Evolutionary conservation across 169 alveolate species (phyloP).

Genomic region (Babesia divergens): DNA sequence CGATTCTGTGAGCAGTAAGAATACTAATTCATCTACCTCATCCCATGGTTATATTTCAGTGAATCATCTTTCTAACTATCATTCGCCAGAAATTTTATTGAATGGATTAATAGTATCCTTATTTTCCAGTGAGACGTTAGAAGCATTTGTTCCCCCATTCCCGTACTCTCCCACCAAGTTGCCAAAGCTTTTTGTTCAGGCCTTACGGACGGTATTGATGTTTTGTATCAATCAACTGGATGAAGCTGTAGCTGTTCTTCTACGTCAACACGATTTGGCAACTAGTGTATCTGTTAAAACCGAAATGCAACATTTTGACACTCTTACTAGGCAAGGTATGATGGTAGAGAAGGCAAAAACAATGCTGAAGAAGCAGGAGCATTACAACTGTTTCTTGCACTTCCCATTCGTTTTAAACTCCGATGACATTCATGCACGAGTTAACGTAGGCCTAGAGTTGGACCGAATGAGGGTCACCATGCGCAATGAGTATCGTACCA

Average conservation of each 20-base stretch:
- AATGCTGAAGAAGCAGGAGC: not conserved
- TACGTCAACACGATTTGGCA: conserved; percentile 13
- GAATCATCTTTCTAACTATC: too few species aligned
- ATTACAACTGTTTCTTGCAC: not conserved
- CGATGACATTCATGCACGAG: conserved; percentile 12
- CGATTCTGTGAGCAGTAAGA: too few species aligned
- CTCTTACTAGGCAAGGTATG: conserved; percentile 11
- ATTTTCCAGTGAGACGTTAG: not conserved
- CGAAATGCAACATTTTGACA: conserved; percentile 30
- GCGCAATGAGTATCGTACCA: not conserved
- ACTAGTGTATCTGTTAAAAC: not conserved
- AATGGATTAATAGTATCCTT: not conserved
- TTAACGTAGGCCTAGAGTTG: conserved; percentile 4
- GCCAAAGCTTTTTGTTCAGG: not conserved
- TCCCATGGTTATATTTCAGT: too few species aligned
- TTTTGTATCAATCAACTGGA: conserved; percentile 8
- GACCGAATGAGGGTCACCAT: not conserved
- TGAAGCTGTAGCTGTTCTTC: conserved; percentile 5
- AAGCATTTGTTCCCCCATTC: not conserved
- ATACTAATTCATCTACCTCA: too few species aligned
- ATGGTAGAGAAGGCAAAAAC: conserved; percentile 5
- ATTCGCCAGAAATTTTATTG: not conserved
- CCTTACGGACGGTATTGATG: not conserved
- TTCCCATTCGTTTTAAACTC: conserved; percentile 11
- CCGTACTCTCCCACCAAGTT: not conserved